Percentiles rank a stretch among this genome's conserved stretches.
Evolutionary conservation across 2,329 filamentous ascomycete species (phyloP).

Genomic region (Colletotrichum paranaense): DNA sequence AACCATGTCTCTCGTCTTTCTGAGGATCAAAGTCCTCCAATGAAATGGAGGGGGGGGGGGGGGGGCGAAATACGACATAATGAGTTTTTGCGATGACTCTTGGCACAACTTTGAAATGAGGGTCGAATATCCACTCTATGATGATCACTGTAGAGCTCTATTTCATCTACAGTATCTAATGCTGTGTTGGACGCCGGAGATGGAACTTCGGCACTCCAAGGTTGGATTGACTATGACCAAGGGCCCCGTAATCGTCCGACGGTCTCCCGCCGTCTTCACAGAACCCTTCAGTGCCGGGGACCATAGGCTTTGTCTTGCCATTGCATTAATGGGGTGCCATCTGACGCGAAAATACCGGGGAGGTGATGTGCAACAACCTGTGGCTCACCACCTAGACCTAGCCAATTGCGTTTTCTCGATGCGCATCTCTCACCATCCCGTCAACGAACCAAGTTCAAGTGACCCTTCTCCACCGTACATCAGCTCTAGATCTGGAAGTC

Average conservation of each 20-base stretch:
- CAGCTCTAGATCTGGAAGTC: neutral
- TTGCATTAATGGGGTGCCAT: neutral
- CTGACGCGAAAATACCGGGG: neutral
- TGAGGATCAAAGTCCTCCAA: slow-evolving; percentile 1
- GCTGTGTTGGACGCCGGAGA: too few species aligned
- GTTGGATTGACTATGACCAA: neutral
- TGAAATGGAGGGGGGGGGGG: too few species aligned
- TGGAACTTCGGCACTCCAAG: neutral
- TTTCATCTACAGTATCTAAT: neutral
- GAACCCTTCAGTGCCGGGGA: too few species aligned
- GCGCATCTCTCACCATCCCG: neutral
- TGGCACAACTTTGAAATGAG: neutral
- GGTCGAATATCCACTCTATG: neutral
- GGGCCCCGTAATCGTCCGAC: too few species aligned
- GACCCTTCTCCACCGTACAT: neutral
- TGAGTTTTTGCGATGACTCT: neutral
- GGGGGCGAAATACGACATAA: neutral
- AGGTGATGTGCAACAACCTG: neutral
- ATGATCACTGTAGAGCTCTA: neutral
- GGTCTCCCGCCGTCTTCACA: neutral
- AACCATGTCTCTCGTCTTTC: neutral
- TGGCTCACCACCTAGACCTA: neutral
- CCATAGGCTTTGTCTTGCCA: neutral
- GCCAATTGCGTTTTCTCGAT: neutral
- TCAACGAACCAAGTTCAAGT: neutral